Base-by-base conservation (phyloP, 306 rosid genomes). In the Cucurbita ficifolia region DNA sequence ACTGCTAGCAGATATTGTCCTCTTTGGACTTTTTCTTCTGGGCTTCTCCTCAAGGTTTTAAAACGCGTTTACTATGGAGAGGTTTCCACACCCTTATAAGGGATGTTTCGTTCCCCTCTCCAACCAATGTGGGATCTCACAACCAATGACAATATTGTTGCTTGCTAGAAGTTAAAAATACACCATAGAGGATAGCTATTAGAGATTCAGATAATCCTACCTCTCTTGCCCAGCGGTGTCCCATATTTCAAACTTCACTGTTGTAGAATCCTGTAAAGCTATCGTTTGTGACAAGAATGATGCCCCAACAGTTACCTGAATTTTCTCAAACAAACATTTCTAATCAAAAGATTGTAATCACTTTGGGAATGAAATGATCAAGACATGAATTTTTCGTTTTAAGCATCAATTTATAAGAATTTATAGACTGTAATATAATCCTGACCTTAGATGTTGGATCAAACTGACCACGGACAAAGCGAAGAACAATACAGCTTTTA, bases 171-270 rank as follows among this genome's bases (percentile, higher is more conserved):
- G 17, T 17, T 50, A 11, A 71, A 51, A 71, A 33, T 5, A 51
- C 16, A 9, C 1, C 46, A 8, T 50, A 0, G 67, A 19, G 75
- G 29, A 36, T 10, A 63, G 45, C 49, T 18, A 75, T 45, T 64
- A 38, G 18, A 75, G 14, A 18, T 56, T 78, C 50, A 45, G 74
- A 18, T 29, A 54, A 56, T 22, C 75, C 49, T 81, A 95, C 99
- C 99, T 95, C 88, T 95, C 97, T 78, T 95, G 99, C 68, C 99
- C 99, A 79, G 99, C 99, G 53, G 99, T 95, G 79, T 95, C 99
- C 99, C 99, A 95, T 81, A 95, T 95, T 89, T 95, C 99, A 83
- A 95, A 95, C 86, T 95, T 95, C 77, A 95, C 99, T 0, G 97
- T 95, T 40, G 99, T 89, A 53, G 99, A 95, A 83, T 95, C 99